Base-by-base conservation (phyloP, 164 flowering plant species). In the Chimonanthus praecox region DNA sequence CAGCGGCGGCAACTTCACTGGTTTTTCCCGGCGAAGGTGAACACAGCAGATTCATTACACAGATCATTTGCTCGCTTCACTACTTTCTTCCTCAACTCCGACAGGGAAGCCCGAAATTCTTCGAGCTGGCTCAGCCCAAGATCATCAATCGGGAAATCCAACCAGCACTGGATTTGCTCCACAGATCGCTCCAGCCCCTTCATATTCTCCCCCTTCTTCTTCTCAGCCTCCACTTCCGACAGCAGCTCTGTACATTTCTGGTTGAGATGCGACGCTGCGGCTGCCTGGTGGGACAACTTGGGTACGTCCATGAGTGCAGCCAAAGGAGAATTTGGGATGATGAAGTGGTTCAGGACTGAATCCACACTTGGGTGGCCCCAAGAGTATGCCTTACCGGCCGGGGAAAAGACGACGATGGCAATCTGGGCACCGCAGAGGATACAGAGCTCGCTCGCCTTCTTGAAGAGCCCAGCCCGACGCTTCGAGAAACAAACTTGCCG, bases 401-500 rank as follows among this genome's bases (percentile, higher is more conserved):
- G 95, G 2, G 97, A 92, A 78, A 90, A 90, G 47, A 92, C 92
- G 0, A 90, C 63, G 4, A 88, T 82, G 3, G 83, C 88, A 13
- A 83, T 77, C 10, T 90, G 87, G 5, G 81, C 89, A 0, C 92
- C 92, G 69, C 94, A 89, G 9, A 92, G 88, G 1, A 87, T 87
- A 83, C 85, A 86, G 7, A 90, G 89, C 72, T 92, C 97, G 72
- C 90, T 85, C 0, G 95, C 94, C 71, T 90, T 90, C 81, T 90
- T 92, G 82, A 92, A 89, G 3, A 92, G 82, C 0, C 97, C 95
- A 0, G 85, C 71, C 5, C 90, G 84, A 3, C 95, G 85, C 61
- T 92, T 92, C 0, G 95, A 92, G 81, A 92, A 92, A 9, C 96
- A 87, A 4, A 88, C 97, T 72, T 89, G 94, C 0, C 86, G 74